Evolutionary conservation across 139 green algal genomes (phyloP).

Genomic region (Ettlia oleoabundans): DNA sequence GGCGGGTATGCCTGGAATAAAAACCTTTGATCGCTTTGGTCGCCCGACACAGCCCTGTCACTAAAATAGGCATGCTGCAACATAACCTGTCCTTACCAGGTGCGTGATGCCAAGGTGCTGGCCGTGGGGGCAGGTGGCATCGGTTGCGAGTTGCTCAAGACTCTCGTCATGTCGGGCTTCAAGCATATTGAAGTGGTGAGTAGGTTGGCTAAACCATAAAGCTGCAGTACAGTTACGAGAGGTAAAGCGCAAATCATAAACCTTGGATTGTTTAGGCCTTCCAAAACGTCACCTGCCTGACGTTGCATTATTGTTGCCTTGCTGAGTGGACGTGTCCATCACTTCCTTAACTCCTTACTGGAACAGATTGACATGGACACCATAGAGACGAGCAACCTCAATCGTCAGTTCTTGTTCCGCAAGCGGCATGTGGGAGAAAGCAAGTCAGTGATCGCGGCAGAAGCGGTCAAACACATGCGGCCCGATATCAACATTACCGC

Average conservation of each 20-base stretch:
- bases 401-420: conserved; percentile 98
- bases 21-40: background rate
- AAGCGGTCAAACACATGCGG: conserved; percentile 72
- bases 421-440: conserved; percentile 92
- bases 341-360: no score
- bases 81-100: no score
- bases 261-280: no score
- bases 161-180: conserved; percentile 92
- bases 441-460: conserved; percentile 91
- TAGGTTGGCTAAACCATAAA: background rate
- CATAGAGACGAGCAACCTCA: conserved; percentile 98
- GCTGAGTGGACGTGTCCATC: no score
- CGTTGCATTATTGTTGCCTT: background rate
- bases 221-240: no score
- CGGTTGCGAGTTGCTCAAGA: conserved; percentile 99
- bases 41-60: background rate
- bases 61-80: background rate
- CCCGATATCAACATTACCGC: conserved; percentile 71
- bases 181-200: conserved; percentile 88
- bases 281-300: no score
- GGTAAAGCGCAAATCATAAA: no score
- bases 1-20: background rate
- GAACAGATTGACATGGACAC: conserved; percentile 98
- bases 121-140: conserved; percentile 97
- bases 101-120: conserved; percentile 78